These are phyloP conservation scores for Mycena haematopus DNA, from an alignment of 768 basidiomycete species.

Conservation along the genomic window DNA sequence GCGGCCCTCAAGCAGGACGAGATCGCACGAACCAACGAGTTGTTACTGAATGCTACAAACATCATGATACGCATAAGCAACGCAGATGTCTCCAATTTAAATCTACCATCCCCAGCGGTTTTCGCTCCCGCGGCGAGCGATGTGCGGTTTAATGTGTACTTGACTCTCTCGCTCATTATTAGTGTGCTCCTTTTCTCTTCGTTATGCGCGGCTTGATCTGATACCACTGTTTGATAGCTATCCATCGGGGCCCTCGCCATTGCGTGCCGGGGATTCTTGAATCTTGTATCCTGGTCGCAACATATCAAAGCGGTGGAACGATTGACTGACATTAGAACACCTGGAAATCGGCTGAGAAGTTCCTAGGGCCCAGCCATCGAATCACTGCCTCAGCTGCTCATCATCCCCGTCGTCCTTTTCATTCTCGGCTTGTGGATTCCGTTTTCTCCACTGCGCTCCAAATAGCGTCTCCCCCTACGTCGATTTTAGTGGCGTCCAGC, in stretches of 20 bases:
- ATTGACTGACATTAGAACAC: conserved; percentile 27
- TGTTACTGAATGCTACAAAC: conserved; percentile 19
- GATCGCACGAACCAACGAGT: conserved; percentile 17
- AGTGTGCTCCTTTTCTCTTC: conserved; percentile 10
- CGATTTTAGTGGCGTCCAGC: conserved; percentile 12
- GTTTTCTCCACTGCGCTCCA: conserved; percentile 22
- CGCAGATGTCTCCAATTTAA: neutral
- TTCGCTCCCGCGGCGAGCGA: conserved; percentile 2
- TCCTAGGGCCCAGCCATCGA: conserved; percentile 28
- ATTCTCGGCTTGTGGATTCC: conserved; percentile 26
- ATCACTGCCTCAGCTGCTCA: conserved; percentile 22
- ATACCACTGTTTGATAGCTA: conserved; percentile 7
- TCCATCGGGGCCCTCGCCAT: conserved; percentile 28
- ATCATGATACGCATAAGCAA: conserved; percentile 7
- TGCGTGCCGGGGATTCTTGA: conserved; percentile 27
- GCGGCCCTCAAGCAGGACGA: conserved; percentile 18
- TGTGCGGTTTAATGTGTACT: conserved; percentile 25
- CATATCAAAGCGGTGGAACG: conserved; percentile 19
- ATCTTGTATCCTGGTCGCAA: conserved; percentile 20
- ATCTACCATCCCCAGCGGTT: neutral
- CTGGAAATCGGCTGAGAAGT: conserved; percentile 23
- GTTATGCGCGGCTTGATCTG: neutral
- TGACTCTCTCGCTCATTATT: conserved; percentile 30
- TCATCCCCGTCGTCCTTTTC: conserved; percentile 30
- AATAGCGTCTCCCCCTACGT: conserved; percentile 3